Conservation (phyloP, 345 rosid species). For the Nephelium lappaceum region DNA sequence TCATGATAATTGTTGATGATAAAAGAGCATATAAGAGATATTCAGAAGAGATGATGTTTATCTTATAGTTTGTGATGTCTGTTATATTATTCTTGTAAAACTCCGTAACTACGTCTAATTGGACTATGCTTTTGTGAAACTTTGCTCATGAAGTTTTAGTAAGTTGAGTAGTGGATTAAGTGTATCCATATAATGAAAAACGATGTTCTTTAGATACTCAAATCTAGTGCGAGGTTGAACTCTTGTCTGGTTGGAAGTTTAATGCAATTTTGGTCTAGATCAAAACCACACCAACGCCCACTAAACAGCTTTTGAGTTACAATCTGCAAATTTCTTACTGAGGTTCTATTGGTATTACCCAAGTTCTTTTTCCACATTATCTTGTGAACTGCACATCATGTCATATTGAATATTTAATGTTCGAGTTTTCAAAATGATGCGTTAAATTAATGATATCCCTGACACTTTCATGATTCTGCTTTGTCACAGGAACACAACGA, state of each 20-base stretch:
- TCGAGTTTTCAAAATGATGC: background rate
- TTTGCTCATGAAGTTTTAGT: background rate
- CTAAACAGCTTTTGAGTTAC: background rate
- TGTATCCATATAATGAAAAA: background rate
- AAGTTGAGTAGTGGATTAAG: background rate
- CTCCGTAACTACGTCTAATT: background rate
- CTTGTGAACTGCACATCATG: background rate
- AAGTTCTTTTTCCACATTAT: background rate
- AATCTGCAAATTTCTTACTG: background rate
- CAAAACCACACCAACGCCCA: background rate
- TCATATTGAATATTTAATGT: background rate
- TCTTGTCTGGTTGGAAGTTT: background rate
- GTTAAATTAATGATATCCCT: background rate
- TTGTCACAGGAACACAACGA: slow-evolving; percentile 85
- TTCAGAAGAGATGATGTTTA: background rate
- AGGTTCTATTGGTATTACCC: background rate
- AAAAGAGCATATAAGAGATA: background rate
- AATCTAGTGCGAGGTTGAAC: background rate
- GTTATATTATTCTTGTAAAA: background rate
- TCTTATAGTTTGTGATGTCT: background rate
- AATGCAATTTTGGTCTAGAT: background rate
- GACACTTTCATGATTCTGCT: slow-evolving; percentile 27
- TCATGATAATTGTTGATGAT: background rate
- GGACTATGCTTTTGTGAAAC: background rate
- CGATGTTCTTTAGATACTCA: background rate